Evolutionary conservation across 2,329 filamentous ascomycete genomes (phyloP).

Genomic region (Rhynchosporium secalis): DNA sequence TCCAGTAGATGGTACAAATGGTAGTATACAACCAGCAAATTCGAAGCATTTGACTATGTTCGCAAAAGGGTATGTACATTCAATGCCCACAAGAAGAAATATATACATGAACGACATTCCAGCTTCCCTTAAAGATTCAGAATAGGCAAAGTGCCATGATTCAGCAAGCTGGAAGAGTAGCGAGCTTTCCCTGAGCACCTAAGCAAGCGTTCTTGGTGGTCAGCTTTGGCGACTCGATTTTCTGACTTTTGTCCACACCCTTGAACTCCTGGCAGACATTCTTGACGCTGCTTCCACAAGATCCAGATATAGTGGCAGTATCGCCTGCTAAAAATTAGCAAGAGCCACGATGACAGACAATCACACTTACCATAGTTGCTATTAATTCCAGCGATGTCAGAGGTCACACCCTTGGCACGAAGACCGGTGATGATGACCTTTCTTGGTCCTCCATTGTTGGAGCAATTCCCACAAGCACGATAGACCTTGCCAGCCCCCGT

Average conservation of each 20-base stretch:
- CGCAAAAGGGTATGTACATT: constrained; percentile 3
- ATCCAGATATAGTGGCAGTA: constrained; percentile 37
- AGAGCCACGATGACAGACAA: too few relatives aligned
- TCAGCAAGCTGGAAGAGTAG: constrained; percentile 22
- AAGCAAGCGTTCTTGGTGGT: constrained; percentile 20
- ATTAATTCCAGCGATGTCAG: constrained; percentile 42
- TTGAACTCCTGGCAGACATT: constrained; percentile 32
- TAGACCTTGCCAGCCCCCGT: constrained; percentile 47
- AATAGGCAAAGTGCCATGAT: not conserved
- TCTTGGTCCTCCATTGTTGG: constrained; percentile 36
- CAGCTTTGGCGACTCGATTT: constrained; percentile 19
- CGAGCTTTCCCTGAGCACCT: constrained; percentile 18
- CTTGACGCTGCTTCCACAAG: constrained; percentile 27
- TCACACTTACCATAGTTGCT: constrained; percentile 40
- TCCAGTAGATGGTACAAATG: not conserved
- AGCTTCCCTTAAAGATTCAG: not conserved
- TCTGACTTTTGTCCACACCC: constrained; percentile 24
- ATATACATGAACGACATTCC: constrained; percentile 3
- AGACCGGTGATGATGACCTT: constrained; percentile 39
- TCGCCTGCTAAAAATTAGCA: constrained; percentile 24
- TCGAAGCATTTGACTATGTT: not conserved
- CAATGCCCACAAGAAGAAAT: constrained; percentile 1
- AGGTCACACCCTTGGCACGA: constrained; percentile 38
- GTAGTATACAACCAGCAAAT: not conserved
- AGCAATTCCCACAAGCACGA: constrained; percentile 50